phyloP scores from a whole-genome alignment of 2,329 filamentous ascomycete genomes.

The Teratosphaeria pseudoeucalypti region DNA sequence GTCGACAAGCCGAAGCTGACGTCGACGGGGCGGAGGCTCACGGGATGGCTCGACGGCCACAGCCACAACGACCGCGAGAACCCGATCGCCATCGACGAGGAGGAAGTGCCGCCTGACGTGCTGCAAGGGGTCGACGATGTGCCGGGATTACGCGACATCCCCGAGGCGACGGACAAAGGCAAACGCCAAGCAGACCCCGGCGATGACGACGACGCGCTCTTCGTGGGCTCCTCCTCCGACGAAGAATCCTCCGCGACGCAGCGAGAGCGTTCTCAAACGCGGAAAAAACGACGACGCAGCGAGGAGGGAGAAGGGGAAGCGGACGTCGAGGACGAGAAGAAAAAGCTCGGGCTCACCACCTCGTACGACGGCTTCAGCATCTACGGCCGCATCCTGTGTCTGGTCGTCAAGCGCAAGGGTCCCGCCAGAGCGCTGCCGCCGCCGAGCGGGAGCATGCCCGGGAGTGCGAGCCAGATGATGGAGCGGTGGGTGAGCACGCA shows the following conservation, averaged over 20 bases:
- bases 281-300: constrained; percentile 10
- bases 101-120: constrained; percentile 36
- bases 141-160: constrained; percentile 46
- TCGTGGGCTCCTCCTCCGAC: constrained; percentile 28
- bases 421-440: constrained; percentile 31
- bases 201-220: constrained; percentile 22
- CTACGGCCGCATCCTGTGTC: constrained; percentile 81
- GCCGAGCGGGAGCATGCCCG: constrained; percentile 10
- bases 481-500: constrained; percentile 31
- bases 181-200: constrained; percentile 13
- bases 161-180: constrained; percentile 30
- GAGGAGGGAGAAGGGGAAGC: constrained; percentile 1
- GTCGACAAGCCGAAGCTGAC: constrained; percentile 32
- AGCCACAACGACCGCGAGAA: constrained; percentile 26
- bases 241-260: constrained; percentile 26
- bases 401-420: constrained; percentile 70
- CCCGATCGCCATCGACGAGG: constrained; percentile 32
- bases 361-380: constrained; percentile 94
- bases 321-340: constrained; percentile 58
- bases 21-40: constrained; percentile 38
- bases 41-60: constrained; percentile 29
- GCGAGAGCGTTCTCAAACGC: constrained; percentile 11
- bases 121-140: constrained; percentile 45
- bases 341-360: constrained; percentile 78
- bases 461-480: constrained; percentile 28